These are phyloP conservation scores for Funneliformis mosseae DNA, from an alignment of 192 early-diverging fungal species.

Conservation along the genomic window DNA sequence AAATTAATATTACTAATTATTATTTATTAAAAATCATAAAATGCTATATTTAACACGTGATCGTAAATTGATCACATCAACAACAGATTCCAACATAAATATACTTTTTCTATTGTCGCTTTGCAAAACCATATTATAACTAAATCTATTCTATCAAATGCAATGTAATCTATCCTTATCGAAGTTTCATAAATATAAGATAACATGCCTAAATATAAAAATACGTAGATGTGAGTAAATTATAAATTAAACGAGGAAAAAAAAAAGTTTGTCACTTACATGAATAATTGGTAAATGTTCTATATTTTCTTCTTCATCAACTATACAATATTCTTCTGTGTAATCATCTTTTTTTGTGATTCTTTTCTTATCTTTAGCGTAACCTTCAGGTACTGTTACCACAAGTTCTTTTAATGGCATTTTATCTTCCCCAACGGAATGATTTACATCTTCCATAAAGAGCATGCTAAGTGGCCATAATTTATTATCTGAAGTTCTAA, in stretches of 20 bases:
- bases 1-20: too few relatives aligned
- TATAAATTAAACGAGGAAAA: constrained; percentile 5
- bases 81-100: too few relatives aligned
- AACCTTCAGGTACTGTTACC: constrained; percentile 68
- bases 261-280: constrained; percentile 42
- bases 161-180: constrained; percentile 28
- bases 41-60: too few relatives aligned
- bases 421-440: constrained; percentile 50
- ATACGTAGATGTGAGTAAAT: not conserved
- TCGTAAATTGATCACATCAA: too few relatives aligned
- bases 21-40: too few relatives aligned
- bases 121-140: not conserved
- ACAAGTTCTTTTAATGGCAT: constrained; percentile 68
- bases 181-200: constrained; percentile 48
- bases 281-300: constrained; percentile 62
- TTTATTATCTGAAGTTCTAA: constrained; percentile 62
- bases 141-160: not conserved
- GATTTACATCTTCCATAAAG: constrained; percentile 71
- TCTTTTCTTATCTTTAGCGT: constrained; percentile 56
- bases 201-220: constrained; percentile 44
- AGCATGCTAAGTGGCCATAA: constrained; percentile 77
- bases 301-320: constrained; percentile 39
- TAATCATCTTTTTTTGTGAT: constrained; percentile 36
- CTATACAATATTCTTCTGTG: constrained; percentile 43
- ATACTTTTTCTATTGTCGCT: too few relatives aligned